Base-by-base conservation (phyloP, 495 filamentous ascomycete genomes). In the Cercophora sp. region DNA sequence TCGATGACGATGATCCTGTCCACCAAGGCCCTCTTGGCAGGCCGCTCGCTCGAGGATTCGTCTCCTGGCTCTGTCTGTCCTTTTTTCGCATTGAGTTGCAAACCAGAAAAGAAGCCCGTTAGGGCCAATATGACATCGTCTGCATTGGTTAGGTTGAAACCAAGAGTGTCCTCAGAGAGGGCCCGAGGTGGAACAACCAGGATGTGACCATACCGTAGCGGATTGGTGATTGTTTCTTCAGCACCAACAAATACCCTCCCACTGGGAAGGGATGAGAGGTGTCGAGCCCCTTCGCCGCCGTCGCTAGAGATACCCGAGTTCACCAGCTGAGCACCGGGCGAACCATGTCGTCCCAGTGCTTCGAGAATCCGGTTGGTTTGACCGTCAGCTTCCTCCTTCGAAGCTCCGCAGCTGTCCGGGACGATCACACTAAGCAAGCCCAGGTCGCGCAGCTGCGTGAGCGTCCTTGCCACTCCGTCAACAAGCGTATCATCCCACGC, bases 1-100 rank as follows among this genome's bases (percentile, higher is more conserved):
- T 99, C 94, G 13, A 99, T 75, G 20, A 97, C 74, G 58, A 99
- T 92, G 22, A 99, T 74, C 3, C 93, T 79, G 58, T 97, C 93
- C 2, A 97, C 70, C 5, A 82, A 77, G 2, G 88, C 80, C 26
- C 65, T 62, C 27, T 81, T 72, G 18, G 63, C 57, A 32, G 80
- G 72, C 26, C 69, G 76, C 3, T 66, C 31, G 24, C 65, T 56
- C 3, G 73, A 69, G 45, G 79, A 75, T 45, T 78, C 74, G 27
- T 82, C 73, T 2, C 27, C 20, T 4, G 13, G 19, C 10, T 0
- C 53, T 24, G 4, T 55, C 61, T 5, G 36, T 16, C 3, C 27
- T 24, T 16, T 37, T n/a, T 19, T 27, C 10, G 5, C 16, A 13
- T 34, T 25, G 45, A 75, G 65, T 36, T 78, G 77, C 3, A 78